phyloP scores from a whole-genome alignment of 192 early-diverging fungal genomes.

The Rhizophagus clarus region DNA sequence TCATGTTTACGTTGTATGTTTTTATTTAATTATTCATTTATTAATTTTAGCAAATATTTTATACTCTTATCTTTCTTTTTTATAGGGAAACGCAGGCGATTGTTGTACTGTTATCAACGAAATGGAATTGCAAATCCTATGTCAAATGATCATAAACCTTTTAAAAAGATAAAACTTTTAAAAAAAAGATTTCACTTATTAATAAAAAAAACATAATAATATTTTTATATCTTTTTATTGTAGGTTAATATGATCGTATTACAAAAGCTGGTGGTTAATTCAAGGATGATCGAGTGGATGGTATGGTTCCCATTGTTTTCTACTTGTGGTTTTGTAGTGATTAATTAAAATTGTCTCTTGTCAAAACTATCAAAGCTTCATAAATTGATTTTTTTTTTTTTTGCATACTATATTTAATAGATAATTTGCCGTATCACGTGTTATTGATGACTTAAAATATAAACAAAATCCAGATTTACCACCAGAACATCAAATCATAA shows the following conservation, averaged over 20 bases:
- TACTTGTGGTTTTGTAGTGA: not conserved
- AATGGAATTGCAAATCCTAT: constrained; percentile 78
- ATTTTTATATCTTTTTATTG: too few species aligned
- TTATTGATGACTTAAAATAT: constrained; percentile 98
- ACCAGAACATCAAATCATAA: constrained; percentile 92
- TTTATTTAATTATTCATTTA: not conserved
- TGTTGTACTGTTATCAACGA: constrained; percentile 86
- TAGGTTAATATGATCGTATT: constrained; percentile 83
- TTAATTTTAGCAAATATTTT: not conserved
- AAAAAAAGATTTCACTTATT: too few species aligned
- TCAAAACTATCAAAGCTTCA: not conserved
- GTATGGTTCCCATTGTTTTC: constrained; percentile 42
- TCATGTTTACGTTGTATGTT: constrained; percentile 67
- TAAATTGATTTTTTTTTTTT: constrained; percentile 6
- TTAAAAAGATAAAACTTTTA: too few species aligned
- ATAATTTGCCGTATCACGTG: constrained; percentile 98
- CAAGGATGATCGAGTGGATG: constrained; percentile 98
- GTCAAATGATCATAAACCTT: constrained; percentile 96
- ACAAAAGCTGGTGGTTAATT: constrained; percentile 93
- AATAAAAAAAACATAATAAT: too few species aligned
- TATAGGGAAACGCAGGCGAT: constrained; percentile 91
- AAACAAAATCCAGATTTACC: constrained; percentile 81
- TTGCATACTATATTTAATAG: constrained; percentile 40
- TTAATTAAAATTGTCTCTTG: not conserved
- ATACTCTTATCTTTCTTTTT: not conserved